Evolutionary conservation across 352 stramenopile species (phyloP), one percentile per base, ranked within the genome.

Genomic region (Phytophthora europaea): DNA sequence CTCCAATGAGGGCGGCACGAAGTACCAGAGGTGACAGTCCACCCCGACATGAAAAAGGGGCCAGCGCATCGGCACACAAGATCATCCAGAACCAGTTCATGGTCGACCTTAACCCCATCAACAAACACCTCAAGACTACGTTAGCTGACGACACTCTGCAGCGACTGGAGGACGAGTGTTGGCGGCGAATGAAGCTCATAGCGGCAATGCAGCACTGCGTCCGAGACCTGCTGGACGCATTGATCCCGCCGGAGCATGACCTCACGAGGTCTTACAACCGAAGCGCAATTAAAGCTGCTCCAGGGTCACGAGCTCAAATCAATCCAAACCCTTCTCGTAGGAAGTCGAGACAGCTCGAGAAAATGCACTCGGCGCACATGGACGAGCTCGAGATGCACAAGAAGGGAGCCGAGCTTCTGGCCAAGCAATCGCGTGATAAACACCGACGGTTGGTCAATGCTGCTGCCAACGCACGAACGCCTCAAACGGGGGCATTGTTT

Each of bases 51-150:
- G 15, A 23, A n/a, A 50, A 50, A 50, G 43, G 43, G 43, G 6
- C 18, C 43, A 50, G 23, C 16, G 7, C 43, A 2, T 50, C 43
- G 15, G 43, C 43, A 6, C 43, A 50, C 43, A 50, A 50, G 18
- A 50, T 50, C 18, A 50, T 50, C 13, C 43, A 50, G 43, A 50
- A 50, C 43, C 43, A 50, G 43, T 50, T 50, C 43, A 50, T 50
- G 6, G 43, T 50, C 2, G 43, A 50, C 43, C 43, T 50, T 8
- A 50, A 50, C 18, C 43, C 43, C 15, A 50, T 50, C 43, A 50
- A 50, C 18, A 50, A 50, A 8, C 43, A 50, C 43, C 43, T 50
- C 16, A 50, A 50, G 7, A 22, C 16, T 9, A 23, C 43, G 43
- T 6, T 50, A 9, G 18, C 15, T n/a, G 43, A 50, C 18, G 43